Evolutionary conservation across 495 filamentous ascomycete genomes (phyloP).

Genomic region (Aspergillus heteromorphus): DNA sequence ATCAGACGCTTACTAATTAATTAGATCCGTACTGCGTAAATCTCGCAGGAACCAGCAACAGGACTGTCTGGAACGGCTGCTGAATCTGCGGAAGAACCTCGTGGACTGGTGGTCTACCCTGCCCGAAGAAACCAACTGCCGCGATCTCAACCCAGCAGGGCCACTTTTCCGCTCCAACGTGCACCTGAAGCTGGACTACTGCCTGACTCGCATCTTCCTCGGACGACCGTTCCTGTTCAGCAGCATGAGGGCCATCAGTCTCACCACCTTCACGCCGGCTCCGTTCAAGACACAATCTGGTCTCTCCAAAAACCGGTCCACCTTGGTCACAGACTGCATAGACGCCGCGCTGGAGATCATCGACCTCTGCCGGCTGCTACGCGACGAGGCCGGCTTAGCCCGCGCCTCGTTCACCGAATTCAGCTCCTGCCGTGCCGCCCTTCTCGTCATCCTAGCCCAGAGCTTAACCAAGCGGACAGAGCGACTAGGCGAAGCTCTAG

Average conservation of each 20-base stretch:
- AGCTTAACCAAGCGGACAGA: conserved; percentile 45
- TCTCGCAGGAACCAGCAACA: conserved; percentile 38
- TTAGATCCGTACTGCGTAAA: conserved; percentile 32
- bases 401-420: conserved; percentile 49
- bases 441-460: conserved; percentile 45
- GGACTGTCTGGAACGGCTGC: conserved; percentile 39
- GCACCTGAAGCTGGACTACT: conserved; percentile 47
- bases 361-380: conserved; percentile 41
- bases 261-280: conserved; percentile 15
- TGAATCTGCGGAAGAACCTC: conserved; percentile 36
- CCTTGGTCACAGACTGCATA: conserved; percentile 43
- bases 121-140: conserved; percentile 38
- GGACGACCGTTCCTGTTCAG: conserved; percentile 48
- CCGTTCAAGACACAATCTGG: conserved; percentile 30
- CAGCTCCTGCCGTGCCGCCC: conserved; percentile 46
- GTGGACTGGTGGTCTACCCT: conserved; percentile 47
- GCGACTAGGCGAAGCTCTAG: conserved; percentile 38
- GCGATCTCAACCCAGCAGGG: conserved; percentile 34
- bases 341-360: conserved; percentile 47
- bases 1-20: neutral
- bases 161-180: conserved; percentile 43
- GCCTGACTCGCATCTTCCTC: conserved; percentile 43
- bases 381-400: conserved; percentile 44
- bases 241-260: conserved; percentile 31
- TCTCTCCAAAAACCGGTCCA: conserved; percentile 35